A percentile compares a stretch with the other conserved stretches of the same genome.
phyloP scores from a whole-genome alignment of 1,284 basidiomycete genomes.

The Dichomitus squalens region DNA sequence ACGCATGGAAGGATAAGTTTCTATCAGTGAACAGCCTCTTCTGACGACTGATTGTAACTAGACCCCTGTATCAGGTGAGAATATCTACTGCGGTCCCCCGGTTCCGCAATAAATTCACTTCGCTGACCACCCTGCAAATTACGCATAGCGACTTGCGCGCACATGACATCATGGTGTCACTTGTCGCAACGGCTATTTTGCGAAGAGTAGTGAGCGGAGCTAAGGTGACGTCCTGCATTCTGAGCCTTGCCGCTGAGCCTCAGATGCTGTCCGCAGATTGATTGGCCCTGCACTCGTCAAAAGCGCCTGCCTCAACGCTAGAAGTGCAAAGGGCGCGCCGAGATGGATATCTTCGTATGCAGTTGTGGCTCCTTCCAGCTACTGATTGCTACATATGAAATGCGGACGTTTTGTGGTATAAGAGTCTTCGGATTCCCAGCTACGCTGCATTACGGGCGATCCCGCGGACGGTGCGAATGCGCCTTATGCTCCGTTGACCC shows the following conservation, averaged over 20 bases:
- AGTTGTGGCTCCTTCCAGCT: not conserved
- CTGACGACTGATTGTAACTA: not conserved
- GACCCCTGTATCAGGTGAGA: not conserved
- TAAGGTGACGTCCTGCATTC: not conserved
- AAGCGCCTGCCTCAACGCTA: not conserved
- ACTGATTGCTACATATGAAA: not conserved
- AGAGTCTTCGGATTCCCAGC: not conserved
- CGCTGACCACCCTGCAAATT: not conserved
- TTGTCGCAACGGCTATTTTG: not conserved
- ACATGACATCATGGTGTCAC: not conserved
- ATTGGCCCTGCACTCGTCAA: not conserved
- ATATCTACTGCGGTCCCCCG: not conserved
- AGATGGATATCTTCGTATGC: not conserved
- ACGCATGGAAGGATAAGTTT: no score
- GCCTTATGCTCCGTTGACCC: not conserved
- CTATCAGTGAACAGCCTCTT: not conserved
- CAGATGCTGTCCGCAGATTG: not conserved
- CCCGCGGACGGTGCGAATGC: not conserved
- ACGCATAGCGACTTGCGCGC: not conserved
- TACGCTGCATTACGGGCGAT: not conserved
- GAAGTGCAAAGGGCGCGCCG: not conserved
- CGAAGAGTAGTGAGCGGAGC: not conserved
- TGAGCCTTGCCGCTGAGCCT: not conserved
- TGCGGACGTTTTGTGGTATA: not conserved
- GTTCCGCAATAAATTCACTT: not conserved